Conservation (phyloP, 345 rosid genomes). For the Combretum micranthum region DNA sequence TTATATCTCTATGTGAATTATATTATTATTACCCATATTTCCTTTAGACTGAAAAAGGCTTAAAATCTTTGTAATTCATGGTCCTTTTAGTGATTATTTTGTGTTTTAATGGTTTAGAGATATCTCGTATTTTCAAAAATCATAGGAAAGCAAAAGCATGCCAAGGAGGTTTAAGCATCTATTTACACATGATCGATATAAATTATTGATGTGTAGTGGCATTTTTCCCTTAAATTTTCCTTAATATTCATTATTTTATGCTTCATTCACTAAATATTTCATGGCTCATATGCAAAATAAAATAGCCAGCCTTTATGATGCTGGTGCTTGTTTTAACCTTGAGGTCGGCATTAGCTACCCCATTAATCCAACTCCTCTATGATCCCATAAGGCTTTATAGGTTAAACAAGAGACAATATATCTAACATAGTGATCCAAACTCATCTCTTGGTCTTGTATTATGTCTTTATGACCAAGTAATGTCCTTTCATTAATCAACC, state of each 20-base stretch:
- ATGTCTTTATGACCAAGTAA: constrained; percentile 38
- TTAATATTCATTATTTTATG: background rate
- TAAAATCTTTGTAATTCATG: too few species aligned
- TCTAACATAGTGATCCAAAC: constrained; percentile 53
- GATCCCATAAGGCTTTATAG: constrained; percentile 71
- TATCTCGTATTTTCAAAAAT: too few species aligned
- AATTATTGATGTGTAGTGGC: too few species aligned
- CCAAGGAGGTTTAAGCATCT: too few species aligned
- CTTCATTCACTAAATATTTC: too few species aligned
- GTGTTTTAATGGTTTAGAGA: too few species aligned
- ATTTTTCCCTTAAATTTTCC: too few species aligned
- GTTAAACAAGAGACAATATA: constrained; percentile 55
- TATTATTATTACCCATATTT: too few species aligned
- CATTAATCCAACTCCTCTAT: constrained; percentile 47
- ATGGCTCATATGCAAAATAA: constrained; percentile 21
- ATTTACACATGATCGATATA: background rate
- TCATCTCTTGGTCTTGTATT: constrained; percentile 38
- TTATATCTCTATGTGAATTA: too few species aligned
- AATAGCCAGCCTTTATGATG: constrained; percentile 27
- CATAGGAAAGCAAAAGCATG: too few species aligned
- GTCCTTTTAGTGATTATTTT: too few species aligned
- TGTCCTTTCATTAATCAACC: constrained; percentile 35
- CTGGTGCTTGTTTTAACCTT: constrained; percentile 28
- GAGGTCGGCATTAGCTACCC: constrained; percentile 28
- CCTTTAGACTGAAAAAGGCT: too few species aligned